These are phyloP conservation scores for Crucibulum laeve DNA, from an alignment of 768 basidiomycete species.

Conservation along the genomic window DNA sequence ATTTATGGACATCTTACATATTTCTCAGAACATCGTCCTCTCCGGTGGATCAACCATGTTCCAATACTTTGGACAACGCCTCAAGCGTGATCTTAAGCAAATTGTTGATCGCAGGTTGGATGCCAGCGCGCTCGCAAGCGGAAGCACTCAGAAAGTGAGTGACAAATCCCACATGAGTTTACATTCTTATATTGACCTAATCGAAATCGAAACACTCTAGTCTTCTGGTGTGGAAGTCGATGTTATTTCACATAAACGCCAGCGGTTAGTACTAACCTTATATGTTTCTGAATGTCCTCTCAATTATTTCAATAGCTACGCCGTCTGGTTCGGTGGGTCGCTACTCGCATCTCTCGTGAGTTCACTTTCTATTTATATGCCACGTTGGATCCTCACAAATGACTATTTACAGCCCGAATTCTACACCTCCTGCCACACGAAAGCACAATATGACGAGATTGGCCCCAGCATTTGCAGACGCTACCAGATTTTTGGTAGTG, in stretches of 20 bases:
- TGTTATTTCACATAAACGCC: constrained; percentile 97
- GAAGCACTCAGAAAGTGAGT: constrained; percentile 69
- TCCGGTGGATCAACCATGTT: constrained; percentile 99
- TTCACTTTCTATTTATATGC: constrained; percentile 8
- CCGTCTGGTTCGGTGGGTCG: constrained; percentile 98
- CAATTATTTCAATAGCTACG: constrained; percentile 49
- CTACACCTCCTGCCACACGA: constrained; percentile 90
- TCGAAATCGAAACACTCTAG: constrained; percentile 34
- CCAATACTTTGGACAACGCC: constrained; percentile 94
- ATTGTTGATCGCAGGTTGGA: constrained; percentile 90
- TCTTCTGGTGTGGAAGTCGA: constrained; percentile 97
- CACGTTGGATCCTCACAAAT: not conserved
- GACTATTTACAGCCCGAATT: constrained; percentile 73
- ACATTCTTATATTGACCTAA: too few species aligned
- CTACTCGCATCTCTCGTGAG: constrained; percentile 87
- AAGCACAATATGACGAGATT: constrained; percentile 91
- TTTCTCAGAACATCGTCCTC: constrained; percentile 86
- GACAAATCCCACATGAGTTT: not conserved
- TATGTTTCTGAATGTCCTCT: not conserved
- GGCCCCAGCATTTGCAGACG: constrained; percentile 90
- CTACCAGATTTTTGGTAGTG: constrained; percentile 92
- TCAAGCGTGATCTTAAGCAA: constrained; percentile 93
- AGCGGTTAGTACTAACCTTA: constrained; percentile 61
- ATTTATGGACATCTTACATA: not conserved
- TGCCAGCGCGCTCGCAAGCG: constrained; percentile 67